phyloP scores from a whole-genome alignment of 371 early-diverging fungal species.

The Mortierella sp. region DNA sequence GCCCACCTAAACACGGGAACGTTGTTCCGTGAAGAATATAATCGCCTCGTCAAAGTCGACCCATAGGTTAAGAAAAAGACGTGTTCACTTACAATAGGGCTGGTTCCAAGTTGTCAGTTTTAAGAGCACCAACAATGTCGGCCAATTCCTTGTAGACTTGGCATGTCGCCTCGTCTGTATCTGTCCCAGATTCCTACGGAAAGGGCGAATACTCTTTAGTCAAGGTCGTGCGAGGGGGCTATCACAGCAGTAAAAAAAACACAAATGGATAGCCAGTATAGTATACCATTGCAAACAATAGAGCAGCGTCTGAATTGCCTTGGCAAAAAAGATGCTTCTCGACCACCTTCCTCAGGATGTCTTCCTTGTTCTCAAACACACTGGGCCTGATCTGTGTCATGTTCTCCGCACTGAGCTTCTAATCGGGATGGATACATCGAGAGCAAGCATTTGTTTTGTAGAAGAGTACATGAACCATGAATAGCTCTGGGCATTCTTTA shows the following conservation, averaged over 20 bases:
- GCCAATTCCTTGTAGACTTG: slow-evolving; percentile 74
- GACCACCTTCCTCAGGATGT: slow-evolving; percentile 68
- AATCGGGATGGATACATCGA: not conserved
- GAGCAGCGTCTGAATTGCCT: slow-evolving; percentile 83
- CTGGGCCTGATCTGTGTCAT: slow-evolving; percentile 67
- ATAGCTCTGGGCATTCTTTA: too few species aligned
- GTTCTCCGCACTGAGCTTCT: slow-evolving; percentile 74
- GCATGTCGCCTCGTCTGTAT: slow-evolving; percentile 54
- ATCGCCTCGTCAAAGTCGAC: slow-evolving; percentile 34
- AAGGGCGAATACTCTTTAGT: too few species aligned
- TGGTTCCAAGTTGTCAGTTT: slow-evolving; percentile 57
- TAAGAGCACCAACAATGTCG: slow-evolving; percentile 61
- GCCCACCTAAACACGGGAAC: slow-evolving; percentile 74
- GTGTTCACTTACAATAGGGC: slow-evolving; percentile 60
- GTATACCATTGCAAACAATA: slow-evolving; percentile 64
- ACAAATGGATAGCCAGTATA: too few species aligned
- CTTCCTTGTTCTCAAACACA: slow-evolving; percentile 75
- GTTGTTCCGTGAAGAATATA: not conserved
- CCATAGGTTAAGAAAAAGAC: not conserved
- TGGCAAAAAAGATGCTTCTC: slow-evolving; percentile 87
- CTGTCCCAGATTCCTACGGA: slow-evolving; percentile 55
- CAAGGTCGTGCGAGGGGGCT: too few species aligned
- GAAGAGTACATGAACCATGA: not conserved
- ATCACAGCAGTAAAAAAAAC: too few species aligned
- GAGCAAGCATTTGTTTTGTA: not conserved